phyloP scores from a whole-genome alignment of 2,329 filamentous ascomycete genomes.

The Trichoderma aggressivum region DNA sequence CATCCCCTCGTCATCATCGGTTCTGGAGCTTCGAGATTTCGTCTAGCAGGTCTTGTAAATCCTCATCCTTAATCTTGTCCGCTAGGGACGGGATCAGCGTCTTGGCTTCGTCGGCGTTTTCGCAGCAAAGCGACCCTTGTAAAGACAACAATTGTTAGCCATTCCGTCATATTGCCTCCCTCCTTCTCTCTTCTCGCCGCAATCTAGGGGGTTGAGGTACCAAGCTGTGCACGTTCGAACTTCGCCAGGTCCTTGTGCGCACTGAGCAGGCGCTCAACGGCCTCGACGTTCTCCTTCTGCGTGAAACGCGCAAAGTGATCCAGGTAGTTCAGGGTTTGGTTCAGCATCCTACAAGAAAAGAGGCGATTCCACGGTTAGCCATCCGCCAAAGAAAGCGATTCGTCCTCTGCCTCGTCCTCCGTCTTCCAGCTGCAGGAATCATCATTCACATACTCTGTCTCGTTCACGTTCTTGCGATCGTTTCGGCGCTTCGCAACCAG shows the following conservation, averaged over 20 bases:
- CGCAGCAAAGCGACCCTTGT: conserved; percentile 83
- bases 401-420: neutral
- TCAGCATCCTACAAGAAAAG: conserved; percentile 59
- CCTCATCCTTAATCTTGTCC: conserved; percentile 87
- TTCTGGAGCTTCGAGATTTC: conserved; percentile 79
- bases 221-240: conserved; percentile 91
- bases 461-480: conserved; percentile 77
- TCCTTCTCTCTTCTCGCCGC: neutral
- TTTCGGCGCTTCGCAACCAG: conserved; percentile 77
- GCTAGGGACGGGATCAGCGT: conserved; percentile 86
- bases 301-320: conserved; percentile 96
- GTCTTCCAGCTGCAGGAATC: neutral
- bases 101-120: conserved; percentile 91
- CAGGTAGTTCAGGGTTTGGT: conserved; percentile 87
- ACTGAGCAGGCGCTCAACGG: conserved; percentile 83
- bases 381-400: neutral
- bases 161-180: neutral
- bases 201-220: conserved; percentile 43
- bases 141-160: conserved; percentile 8
- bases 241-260: conserved; percentile 77
- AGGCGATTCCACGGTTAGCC: neutral
- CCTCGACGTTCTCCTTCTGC: conserved; percentile 88
- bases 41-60: conserved; percentile 81
- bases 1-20: conserved; percentile 25
- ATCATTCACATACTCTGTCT: conserved; percentile 65